phyloP scores from a whole-genome alignment of 1,284 basidiomycete genomes.

The Ceratorhiza oryzae-sativae region DNA sequence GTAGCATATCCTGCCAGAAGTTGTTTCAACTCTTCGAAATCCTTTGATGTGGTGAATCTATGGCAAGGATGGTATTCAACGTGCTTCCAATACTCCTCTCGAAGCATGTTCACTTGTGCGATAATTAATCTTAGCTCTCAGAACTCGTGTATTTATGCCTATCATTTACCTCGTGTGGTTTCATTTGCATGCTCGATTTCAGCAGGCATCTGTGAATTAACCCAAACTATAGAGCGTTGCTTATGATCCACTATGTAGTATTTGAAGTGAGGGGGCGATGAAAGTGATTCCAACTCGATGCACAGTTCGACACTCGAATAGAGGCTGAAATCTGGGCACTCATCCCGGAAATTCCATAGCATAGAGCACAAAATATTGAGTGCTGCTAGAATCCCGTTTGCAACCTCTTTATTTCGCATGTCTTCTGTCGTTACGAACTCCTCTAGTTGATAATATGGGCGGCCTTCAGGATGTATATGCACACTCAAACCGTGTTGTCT shows the following conservation, averaged over 20 bases:
- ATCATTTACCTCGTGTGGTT: not conserved
- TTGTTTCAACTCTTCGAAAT: constrained; percentile 16
- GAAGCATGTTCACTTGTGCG: not conserved
- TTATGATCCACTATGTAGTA: constrained; percentile 41
- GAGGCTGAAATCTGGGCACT: not conserved
- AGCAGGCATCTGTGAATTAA: not conserved
- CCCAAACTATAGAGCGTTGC: constrained; percentile 36
- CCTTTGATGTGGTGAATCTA: not conserved
- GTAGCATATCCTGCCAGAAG: constrained; percentile 27
- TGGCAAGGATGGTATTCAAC: constrained; percentile 33
- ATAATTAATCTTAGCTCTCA: not conserved
- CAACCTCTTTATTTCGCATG: constrained; percentile 9
- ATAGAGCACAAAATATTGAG: not conserved
- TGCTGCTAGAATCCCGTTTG: not conserved
- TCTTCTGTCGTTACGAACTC: constrained; percentile 21
- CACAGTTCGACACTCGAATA: constrained; percentile 21
- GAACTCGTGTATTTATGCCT: not conserved
- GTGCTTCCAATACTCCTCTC: constrained; percentile 38
- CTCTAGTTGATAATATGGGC: constrained; percentile 24
- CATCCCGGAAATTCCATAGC: not conserved
- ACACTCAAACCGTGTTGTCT: not conserved
- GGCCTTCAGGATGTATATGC: constrained; percentile 24
- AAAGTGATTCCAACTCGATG: constrained; percentile 9
- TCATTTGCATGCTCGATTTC: constrained; percentile 6
- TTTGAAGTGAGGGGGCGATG: constrained; percentile 19